phyloP scores from a whole-genome alignment of 148 eudicot species.

The Rheum nobile region DNA sequence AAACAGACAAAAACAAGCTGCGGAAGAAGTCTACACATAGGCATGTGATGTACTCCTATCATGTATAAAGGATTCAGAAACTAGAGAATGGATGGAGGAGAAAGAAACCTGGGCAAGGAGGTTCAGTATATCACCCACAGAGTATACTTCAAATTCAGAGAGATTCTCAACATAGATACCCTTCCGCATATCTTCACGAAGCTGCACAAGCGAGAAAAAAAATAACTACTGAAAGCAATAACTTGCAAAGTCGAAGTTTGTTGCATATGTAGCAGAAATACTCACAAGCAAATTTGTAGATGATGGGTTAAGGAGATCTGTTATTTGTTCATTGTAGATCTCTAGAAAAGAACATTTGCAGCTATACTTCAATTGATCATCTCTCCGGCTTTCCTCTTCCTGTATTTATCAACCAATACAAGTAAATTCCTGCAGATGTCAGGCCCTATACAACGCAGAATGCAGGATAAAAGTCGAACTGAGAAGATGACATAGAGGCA shows the following conservation, averaged over 20 bases:
- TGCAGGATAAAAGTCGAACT: conserved; percentile 3
- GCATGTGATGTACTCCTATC: background rate
- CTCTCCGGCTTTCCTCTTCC: conserved; percentile 97
- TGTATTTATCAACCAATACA: conserved; percentile 16
- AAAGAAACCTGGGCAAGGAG: conserved; percentile 65
- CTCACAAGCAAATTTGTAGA: conserved; percentile 84
- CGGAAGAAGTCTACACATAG: background rate
- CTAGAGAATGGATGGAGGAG: background rate
- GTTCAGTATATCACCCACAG: conserved; percentile 74
- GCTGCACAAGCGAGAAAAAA: conserved; percentile 23
- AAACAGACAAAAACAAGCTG: background rate
- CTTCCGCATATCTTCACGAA: conserved; percentile 82
- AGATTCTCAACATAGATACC: conserved; percentile 98
- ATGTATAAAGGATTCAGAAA: background rate
- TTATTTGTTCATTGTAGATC: conserved; percentile 91
- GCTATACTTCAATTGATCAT: conserved; percentile 68
- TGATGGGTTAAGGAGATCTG: conserved; percentile 95
- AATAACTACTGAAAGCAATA: conserved; percentile 8
- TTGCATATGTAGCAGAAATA: background rate
- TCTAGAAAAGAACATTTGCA: conserved; percentile 98
- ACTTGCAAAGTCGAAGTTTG: background rate
- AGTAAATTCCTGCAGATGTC: background rate
- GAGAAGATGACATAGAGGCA: conserved; percentile 7
- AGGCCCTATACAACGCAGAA: background rate
- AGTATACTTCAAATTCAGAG: conserved; percentile 85